Conservation (phyloP, 139 green algal species). For the Edaphochlamys debaryana region DNA sequence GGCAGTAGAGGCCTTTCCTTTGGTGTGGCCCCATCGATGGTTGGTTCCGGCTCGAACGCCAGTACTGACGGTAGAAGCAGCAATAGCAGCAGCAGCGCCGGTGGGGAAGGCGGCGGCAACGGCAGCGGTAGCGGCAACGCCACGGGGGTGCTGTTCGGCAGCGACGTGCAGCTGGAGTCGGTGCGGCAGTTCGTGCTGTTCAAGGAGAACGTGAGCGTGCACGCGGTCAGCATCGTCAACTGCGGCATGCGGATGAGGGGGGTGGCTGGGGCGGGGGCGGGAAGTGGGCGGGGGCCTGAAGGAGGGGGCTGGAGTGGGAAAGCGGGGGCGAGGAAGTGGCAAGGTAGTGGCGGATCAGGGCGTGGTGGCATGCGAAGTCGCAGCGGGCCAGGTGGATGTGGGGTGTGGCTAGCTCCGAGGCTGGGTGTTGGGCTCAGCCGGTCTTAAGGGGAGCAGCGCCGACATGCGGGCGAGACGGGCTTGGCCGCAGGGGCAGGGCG, state of each 20-base stretch:
- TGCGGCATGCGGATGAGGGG: conserved; percentile 19
- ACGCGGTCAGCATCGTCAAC: conserved; percentile 4
- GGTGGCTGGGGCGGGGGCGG: neutral
- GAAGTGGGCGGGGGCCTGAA: too few species aligned
- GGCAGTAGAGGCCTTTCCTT: too few species aligned
- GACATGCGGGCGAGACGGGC: too few species aligned
- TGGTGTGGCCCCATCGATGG: too few species aligned
- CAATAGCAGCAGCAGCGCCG: too few species aligned
- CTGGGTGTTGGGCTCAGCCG: neutral
- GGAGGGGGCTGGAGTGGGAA: neutral
- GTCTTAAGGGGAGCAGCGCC: neutral
- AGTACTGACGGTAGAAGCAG: too few species aligned
- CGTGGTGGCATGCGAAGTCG: neutral
- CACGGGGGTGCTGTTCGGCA: neutral
- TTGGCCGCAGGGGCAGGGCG: too few species aligned
- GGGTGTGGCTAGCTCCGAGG: neutral
- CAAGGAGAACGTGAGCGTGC: neutral
- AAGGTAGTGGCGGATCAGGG: neutral
- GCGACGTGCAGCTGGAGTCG: neutral
- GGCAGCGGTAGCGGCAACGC: too few species aligned
- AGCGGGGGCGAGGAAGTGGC: neutral
- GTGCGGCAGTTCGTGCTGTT: neutral
- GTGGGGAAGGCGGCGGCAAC: too few species aligned
- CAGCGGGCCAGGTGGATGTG: neutral
- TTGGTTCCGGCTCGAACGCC: too few species aligned